phyloP scores from a whole-genome alignment of 805 yeast species.

The Sporopachydermia lactativora region DNA sequence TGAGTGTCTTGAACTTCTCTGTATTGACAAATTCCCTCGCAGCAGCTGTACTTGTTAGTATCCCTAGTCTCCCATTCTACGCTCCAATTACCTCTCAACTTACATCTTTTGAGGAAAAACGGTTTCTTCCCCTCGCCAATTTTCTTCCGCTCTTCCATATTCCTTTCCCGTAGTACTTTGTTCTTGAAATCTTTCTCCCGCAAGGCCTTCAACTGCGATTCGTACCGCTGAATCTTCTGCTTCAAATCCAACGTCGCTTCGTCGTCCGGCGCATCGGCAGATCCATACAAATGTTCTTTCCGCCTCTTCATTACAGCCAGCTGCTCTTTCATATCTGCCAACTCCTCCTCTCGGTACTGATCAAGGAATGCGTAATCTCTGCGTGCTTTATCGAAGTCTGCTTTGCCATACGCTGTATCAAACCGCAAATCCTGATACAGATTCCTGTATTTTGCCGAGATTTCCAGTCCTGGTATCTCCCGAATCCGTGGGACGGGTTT shows the following conservation, averaged over 20 bases:
- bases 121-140: slow-evolving; percentile 61
- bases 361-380: slow-evolving; percentile 76
- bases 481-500: slow-evolving; percentile 56
- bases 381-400: slow-evolving; percentile 53
- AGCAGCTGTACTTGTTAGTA: slow-evolving; percentile 16
- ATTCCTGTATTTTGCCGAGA: slow-evolving; percentile 23
- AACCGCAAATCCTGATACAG: slow-evolving; percentile 76
- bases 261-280: slow-evolving; percentile 35
- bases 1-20: slow-evolving; percentile 22
- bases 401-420: slow-evolving; percentile 79
- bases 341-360: slow-evolving; percentile 68
- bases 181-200: slow-evolving; percentile 64
- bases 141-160: slow-evolving; percentile 74
- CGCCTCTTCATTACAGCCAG: slow-evolving; percentile 16
- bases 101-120: slow-evolving; percentile 26
- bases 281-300: slow-evolving; percentile 5
- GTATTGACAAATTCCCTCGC: slow-evolving; percentile 21
- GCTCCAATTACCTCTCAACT: slow-evolving; percentile 14
- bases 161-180: slow-evolving; percentile 47
- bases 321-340: slow-evolving; percentile 40
- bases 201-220: slow-evolving; percentile 45
- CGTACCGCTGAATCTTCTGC: slow-evolving; percentile 23
- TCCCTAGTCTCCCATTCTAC: background rate
- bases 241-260: slow-evolving; percentile 17
- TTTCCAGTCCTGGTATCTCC: slow-evolving; percentile 54